Percentiles rank a stretch among this genome's conserved stretches.
Evolutionary conservation across 768 basidiomycete genomes (phyloP).

Genomic region (Dendrothele bispora): DNA sequence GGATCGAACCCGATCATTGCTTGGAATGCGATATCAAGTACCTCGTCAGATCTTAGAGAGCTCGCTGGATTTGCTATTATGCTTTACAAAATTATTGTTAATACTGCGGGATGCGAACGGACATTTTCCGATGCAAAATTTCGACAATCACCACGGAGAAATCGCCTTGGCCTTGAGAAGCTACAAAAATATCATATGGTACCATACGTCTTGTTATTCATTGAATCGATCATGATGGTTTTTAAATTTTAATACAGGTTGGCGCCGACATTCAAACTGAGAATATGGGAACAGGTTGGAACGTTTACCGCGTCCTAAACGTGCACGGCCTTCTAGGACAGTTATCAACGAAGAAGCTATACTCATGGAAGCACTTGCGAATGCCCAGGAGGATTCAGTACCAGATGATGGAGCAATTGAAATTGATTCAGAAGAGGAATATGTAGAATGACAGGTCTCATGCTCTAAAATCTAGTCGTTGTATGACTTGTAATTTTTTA

Average conservation of each 20-base stretch:
- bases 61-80: slow-evolving; percentile 2
- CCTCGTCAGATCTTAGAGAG: not conserved
- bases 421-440: too few relatives aligned
- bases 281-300: too few relatives aligned
- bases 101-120: slow-evolving; percentile 1
- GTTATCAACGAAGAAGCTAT: too few relatives aligned
- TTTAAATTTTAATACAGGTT: not conserved
- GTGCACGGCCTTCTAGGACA: too few relatives aligned
- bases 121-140: not conserved
- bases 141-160: slow-evolving; percentile 2
- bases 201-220: too few relatives aligned
- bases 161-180: not conserved
- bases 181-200: slow-evolving; percentile 6
- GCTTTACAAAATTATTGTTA: not conserved
- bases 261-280: slow-evolving; percentile 3
- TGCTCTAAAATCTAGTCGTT: too few relatives aligned
- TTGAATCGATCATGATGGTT: not conserved
- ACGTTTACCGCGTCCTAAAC: too few relatives aligned
- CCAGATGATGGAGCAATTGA: too few relatives aligned
- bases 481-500: too few relatives aligned
- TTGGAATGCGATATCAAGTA: not conserved
- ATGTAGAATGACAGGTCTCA: too few relatives aligned
- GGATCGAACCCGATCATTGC: not conserved
- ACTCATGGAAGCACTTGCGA: too few relatives aligned
- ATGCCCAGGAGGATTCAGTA: too few relatives aligned